These are phyloP conservation scores for Phytopythium boreale DNA, from an alignment of 352 stramenopile genomes.

Conservation along the genomic window DNA sequence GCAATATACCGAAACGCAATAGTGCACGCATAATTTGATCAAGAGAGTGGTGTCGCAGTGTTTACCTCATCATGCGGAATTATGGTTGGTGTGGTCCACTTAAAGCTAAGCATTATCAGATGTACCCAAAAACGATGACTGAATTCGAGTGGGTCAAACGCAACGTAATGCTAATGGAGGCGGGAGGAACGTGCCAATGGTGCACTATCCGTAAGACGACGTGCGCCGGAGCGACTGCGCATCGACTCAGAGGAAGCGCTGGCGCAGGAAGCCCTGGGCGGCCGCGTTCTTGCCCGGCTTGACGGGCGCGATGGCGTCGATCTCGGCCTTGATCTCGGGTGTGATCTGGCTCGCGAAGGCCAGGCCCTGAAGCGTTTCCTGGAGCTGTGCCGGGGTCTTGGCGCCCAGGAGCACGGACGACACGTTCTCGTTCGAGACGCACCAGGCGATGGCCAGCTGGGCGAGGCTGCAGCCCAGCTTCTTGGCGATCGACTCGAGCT, in stretches of 20 bases:
- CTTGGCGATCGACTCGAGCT: slow-evolving; percentile 21
- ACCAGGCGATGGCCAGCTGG: slow-evolving; percentile 54
- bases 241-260: slow-evolving; percentile 3
- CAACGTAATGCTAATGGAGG: too few species aligned
- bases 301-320: slow-evolving; percentile 26
- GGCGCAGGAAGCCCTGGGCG: not conserved
- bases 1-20: too few species aligned
- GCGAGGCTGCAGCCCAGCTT: slow-evolving; percentile 36
- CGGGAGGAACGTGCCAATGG: too few species aligned
- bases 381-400: slow-evolving; percentile 38
- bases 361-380: slow-evolving; percentile 54
- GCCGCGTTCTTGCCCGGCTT: not conserved
- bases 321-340: slow-evolving; percentile 38
- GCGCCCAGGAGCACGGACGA: slow-evolving; percentile 47
- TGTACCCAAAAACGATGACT: not conserved
- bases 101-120: not conserved
- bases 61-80: not conserved
- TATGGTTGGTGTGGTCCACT: not conserved
- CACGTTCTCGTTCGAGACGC: slow-evolving; percentile 40
- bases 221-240: too few species aligned
- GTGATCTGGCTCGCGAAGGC: slow-evolving; percentile 40
- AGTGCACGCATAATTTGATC: too few species aligned
- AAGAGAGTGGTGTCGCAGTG: not conserved
- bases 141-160: too few species aligned
- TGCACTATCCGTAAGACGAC: too few species aligned